Conservation (phyloP, 2,329 filamentous ascomycete genomes). For the Calonectria honghensis region DNA sequence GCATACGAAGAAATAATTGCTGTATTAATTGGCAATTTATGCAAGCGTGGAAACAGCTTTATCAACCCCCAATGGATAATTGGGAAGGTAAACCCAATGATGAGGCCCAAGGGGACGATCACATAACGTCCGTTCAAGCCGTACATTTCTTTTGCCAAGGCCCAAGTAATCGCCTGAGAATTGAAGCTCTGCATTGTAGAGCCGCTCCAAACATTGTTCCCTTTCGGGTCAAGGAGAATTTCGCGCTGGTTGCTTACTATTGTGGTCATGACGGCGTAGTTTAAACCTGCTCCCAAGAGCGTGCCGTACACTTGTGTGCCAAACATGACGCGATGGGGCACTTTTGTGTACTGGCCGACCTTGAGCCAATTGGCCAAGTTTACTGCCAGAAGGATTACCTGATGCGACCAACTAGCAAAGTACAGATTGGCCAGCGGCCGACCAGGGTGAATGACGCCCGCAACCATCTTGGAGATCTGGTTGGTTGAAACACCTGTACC, state of each 20-base stretch:
- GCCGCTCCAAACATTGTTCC: conserved; percentile 68
- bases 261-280: conserved; percentile 16
- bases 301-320: conserved; percentile 13
- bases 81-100: conserved; percentile 14
- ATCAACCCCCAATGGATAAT: conserved; percentile 19
- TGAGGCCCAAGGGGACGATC: not conserved
- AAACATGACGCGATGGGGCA: conserved; percentile 17
- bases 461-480: conserved; percentile 64
- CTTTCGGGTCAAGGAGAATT: conserved; percentile 64
- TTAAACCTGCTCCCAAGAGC: not conserved
- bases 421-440: conserved; percentile 65
- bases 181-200: conserved; percentile 69
- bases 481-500: conserved; percentile 49
- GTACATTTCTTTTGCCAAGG: conserved; percentile 17
- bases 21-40: not conserved
- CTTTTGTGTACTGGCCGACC: conserved; percentile 43
- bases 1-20: conserved; percentile 5
- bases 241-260: conserved; percentile 65
- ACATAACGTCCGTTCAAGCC: not conserved
- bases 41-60: conserved; percentile 7
- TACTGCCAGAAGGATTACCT: conserved; percentile 58
- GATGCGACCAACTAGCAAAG: conserved; percentile 61
- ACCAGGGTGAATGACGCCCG: conserved; percentile 66
- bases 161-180: conserved; percentile 54
- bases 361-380: conserved; percentile 58